phyloP scores from a whole-genome alignment of 805 yeast species.

The Cyberlindnera subsufficiens region DNA sequence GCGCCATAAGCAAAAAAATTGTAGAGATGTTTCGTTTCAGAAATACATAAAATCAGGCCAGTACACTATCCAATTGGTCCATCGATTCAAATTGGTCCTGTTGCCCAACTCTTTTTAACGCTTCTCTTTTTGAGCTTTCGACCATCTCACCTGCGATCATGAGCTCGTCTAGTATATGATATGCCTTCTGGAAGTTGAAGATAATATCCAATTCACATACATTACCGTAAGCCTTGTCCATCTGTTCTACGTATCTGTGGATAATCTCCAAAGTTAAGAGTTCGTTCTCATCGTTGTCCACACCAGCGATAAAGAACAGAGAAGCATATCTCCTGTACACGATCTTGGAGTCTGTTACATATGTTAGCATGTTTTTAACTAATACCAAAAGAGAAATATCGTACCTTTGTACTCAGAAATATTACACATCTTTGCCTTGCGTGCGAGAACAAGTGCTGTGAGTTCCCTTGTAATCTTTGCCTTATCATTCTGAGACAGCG shows the following conservation, averaged over 20 bases:
- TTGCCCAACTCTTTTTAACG: conserved; percentile 66
- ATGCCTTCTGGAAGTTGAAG: conserved; percentile 91
- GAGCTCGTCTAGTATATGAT: conserved; percentile 85
- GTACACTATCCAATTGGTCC: conserved; percentile 49
- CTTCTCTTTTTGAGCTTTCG: conserved; percentile 78
- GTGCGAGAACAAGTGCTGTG: conserved; percentile 74
- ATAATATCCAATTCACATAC: conserved; percentile 96
- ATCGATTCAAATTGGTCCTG: conserved; percentile 84
- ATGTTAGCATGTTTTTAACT: background rate
- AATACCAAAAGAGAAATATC: background rate
- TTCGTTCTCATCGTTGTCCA: conserved; percentile 82
- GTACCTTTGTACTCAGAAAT: conserved; percentile 17
- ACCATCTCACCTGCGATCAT: conserved; percentile 82
- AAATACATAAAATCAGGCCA: conserved; percentile 21
- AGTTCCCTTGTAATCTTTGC: conserved; percentile 78
- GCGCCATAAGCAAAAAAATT: conserved; percentile 18
- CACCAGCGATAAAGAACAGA: conserved; percentile 81
- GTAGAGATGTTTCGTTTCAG: background rate
- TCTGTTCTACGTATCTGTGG: conserved; percentile 91
- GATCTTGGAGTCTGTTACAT: conserved; percentile 54
- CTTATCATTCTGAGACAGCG: conserved; percentile 81
- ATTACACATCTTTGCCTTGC: conserved; percentile 87
- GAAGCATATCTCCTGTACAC: conserved; percentile 93
- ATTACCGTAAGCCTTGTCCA: conserved; percentile 93
- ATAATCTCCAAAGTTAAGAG: conserved; percentile 77